Evolutionary conservation across 768 basidiomycete species (phyloP).

Genomic region (Podaxis sp.): DNA sequence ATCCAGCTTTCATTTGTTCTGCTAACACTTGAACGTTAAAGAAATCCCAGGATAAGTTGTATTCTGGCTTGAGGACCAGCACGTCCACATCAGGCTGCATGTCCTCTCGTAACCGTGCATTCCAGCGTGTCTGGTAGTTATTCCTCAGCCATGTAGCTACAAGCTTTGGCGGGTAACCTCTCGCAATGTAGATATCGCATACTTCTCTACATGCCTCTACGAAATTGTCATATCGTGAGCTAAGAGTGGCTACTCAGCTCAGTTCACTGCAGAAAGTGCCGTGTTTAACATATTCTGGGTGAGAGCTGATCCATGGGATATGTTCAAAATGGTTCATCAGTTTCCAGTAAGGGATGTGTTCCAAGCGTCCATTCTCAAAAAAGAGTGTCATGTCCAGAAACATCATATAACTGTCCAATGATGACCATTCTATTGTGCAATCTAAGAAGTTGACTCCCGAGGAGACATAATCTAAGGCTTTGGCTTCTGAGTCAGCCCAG

Average conservation of each 20-base stretch:
- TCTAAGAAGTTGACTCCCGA: slow-evolving; percentile 8
- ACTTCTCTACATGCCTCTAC: not conserved
- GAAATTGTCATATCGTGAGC: not conserved
- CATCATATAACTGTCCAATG: slow-evolving; percentile 13
- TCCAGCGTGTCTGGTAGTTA: not conserved
- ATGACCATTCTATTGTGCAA: slow-evolving; percentile 24
- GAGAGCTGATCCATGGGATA: not conserved
- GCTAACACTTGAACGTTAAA: not conserved
- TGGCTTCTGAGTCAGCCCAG: slow-evolving; percentile 16
- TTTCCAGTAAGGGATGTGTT: not conserved
- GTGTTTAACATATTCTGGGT: not conserved
- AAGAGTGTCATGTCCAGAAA: slow-evolving; percentile 30
- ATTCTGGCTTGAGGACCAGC: not conserved
- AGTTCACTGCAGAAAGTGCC: not conserved
- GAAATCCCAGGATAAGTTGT: not conserved
- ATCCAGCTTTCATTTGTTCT: not conserved
- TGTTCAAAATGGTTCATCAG: not conserved
- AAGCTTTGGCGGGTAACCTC: not conserved
- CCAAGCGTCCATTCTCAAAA: slow-evolving; percentile 14
- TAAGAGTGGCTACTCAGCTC: not conserved
- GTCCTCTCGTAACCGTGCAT: not conserved
- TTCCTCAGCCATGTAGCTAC: not conserved
- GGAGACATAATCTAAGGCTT: slow-evolving; percentile 16
- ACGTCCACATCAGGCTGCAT: not conserved
- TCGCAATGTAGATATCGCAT: not conserved